Conservation (phyloP, 257 asterid genomes). For the Cordia subcordata region DNA sequence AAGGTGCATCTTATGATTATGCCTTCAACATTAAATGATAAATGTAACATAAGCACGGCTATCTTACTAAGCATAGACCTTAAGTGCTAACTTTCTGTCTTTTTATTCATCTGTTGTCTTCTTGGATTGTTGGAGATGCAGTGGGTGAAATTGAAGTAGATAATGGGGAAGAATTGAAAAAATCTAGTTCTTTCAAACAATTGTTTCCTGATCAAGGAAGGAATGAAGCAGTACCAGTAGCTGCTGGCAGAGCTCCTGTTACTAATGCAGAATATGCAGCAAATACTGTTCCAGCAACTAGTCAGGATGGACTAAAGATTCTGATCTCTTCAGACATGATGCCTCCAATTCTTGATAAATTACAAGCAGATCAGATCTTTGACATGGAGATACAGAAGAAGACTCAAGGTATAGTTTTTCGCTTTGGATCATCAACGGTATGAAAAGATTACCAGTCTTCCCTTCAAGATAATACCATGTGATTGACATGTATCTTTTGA, state of each 20-base stretch:
- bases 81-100: too few species aligned
- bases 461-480: not conserved
- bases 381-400: conserved; percentile 22
- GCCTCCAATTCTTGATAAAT: conserved; percentile 20
- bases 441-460: too few species aligned
- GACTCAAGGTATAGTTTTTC: conserved; percentile 31
- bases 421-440: not conserved
- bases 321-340: conserved; percentile 34
- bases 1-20: too few species aligned
- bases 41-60: too few species aligned
- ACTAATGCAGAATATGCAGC: conserved; percentile 23
- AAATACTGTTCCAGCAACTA: conserved; percentile 21
- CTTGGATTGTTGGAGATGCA: conserved; percentile 23
- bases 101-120: not conserved
- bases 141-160: conserved; percentile 22
- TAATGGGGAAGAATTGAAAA: conserved; percentile 15
- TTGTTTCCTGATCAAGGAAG: conserved; percentile 19
- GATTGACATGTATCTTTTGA: too few species aligned
- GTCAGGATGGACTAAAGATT: conserved; percentile 39
- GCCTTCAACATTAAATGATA: too few species aligned
- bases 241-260: conserved; percentile 24
- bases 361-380: conserved; percentile 21
- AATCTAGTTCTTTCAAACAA: conserved; percentile 24
- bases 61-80: too few species aligned
- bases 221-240: conserved; percentile 13